A percentile compares a stretch with the other conserved stretches of the same genome.
These are phyloP conservation scores for Ceraceosorus guamensis DNA, from an alignment of 1,284 basidiomycete species.

Conservation along the genomic window DNA sequence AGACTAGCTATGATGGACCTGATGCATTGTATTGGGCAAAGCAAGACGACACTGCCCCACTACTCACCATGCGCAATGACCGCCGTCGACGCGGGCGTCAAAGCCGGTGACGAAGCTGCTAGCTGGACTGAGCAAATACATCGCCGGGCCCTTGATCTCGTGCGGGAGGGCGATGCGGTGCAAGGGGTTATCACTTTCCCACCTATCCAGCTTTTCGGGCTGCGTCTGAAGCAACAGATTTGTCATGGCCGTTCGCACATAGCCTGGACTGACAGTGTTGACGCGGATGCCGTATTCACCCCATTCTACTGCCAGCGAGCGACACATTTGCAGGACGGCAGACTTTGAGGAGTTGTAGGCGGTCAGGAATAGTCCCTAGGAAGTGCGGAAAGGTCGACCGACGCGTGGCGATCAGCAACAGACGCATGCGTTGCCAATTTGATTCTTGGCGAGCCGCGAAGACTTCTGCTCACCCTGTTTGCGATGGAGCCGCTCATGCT, in stretches of 20 bases:
- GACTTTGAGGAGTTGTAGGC: conserved; percentile 11
- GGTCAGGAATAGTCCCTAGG: not conserved
- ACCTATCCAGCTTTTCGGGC: not conserved
- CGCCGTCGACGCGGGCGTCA: conserved; percentile 5
- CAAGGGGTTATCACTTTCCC: conserved; percentile 6
- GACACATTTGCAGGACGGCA: conserved; percentile 4
- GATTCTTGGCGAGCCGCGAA: no score
- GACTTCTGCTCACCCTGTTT: conserved; percentile 1
- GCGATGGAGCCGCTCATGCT: conserved; percentile 7
- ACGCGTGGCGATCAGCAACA: not conserved
- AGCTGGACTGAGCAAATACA: conserved; percentile 50
- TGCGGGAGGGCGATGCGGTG: conserved; percentile 1
- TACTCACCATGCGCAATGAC: no score
- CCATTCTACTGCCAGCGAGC: conserved; percentile 5
- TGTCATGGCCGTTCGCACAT: conserved; percentile 8
- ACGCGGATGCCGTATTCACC: conserved; percentile 5
- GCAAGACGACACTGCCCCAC: no score
- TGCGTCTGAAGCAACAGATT: conserved; percentile 3
- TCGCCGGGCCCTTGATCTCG: conserved; percentile 35
- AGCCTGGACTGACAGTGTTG: conserved; percentile 5
- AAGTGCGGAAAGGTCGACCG: not conserved
- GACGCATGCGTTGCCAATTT: no score
- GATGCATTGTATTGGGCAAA: no score
- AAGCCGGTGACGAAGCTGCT: conserved; percentile 43
- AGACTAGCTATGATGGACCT: no score